Percentiles rank a stretch among this genome's conserved stretches.
Conservation (phyloP, 768 basidiomycete species). For the Grammothele lineata region DNA sequence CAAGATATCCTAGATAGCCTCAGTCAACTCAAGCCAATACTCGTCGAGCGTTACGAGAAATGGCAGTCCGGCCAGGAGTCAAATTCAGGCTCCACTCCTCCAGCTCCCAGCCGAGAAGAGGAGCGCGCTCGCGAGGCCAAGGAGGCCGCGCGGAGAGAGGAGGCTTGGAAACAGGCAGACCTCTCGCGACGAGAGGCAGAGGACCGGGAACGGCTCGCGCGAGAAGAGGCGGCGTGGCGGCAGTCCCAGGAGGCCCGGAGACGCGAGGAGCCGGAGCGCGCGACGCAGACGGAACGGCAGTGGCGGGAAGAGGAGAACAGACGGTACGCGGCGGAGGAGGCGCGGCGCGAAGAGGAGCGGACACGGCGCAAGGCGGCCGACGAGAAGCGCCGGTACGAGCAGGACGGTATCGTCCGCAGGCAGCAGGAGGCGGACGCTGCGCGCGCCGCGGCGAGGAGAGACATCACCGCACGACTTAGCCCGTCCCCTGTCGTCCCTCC, state of each 20-base stretch:
- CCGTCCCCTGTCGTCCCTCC: slow-evolving; percentile 4
- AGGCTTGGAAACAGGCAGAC: slow-evolving; percentile 33
- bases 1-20: slow-evolving; percentile 69
- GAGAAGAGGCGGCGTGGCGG: slow-evolving; percentile 17
- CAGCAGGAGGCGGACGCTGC: slow-evolving; percentile 46
- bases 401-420: slow-evolving; percentile 51
- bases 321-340: slow-evolving; percentile 10
- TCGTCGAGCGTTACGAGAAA: slow-evolving; percentile 60
- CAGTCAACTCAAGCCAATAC: slow-evolving; percentile 55
- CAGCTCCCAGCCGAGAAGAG: slow-evolving; percentile 25
- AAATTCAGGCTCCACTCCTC: slow-evolving; percentile 9
- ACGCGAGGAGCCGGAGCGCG: slow-evolving; percentile 23
- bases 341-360: slow-evolving; percentile 17
- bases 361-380: slow-evolving; percentile 21
- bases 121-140: slow-evolving; percentile 35
- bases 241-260: slow-evolving; percentile 15
- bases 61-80: slow-evolving; percentile 36
- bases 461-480: slow-evolving; percentile 13
- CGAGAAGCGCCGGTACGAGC: slow-evolving; percentile 40
- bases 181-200: slow-evolving; percentile 18
- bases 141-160: slow-evolving; percentile 30
- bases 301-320: slow-evolving; percentile 31
- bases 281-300: slow-evolving; percentile 16
- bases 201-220: slow-evolving; percentile 18
- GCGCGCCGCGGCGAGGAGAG: slow-evolving; percentile 24